Base-by-base conservation (phyloP, 345 rosid species). In the Pugionium dolabratum region DNA sequence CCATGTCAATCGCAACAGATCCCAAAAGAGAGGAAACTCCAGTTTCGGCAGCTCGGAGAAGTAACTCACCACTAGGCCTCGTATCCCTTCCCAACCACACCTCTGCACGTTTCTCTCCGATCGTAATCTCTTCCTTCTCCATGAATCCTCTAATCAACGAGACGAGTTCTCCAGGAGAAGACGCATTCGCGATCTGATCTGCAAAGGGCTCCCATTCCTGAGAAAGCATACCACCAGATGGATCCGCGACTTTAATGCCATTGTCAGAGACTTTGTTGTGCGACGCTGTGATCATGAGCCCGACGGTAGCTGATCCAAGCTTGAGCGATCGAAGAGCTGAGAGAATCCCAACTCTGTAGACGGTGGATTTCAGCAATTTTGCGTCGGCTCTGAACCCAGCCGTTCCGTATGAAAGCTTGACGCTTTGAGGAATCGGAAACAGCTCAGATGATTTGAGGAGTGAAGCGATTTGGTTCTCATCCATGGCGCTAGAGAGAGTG, bases 171-270 rank as follows among this genome's bases (percentile, higher is more conserved):
- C 75, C 59, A 1, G 86, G 72, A 64, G 86, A 78, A 26, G 86
- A 55, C 0, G 95, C 89, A 71, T 84, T 83, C 7, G 95, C 92
- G 62, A 93, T 82, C 28, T 86, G 80, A 74, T 90, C 89, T 0
- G 97, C 92, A 35, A 93, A 88, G 0, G 99, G 99, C 63, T 90
- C 97, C 99, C 99, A 93, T n/a, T 82, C 84, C 65, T 86, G 97
- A 56, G 92, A 80, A 69, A 90, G 90, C 97, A 93, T 86, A 2
- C 83, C 87, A 0, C 99, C 99, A 28, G 75, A 78, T 8, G 99
- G 95, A 66, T 90, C 99, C 10, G 90, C 72, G 61, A 94, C 76
- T 75, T 94, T 94, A 74, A 90, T 75, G 45, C 99, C 99, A 64
- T 94, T 90, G 62, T 94, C 97, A n/a, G 80, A 76, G 59, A 79